These are phyloP conservation scores for Creolimax fragrantissima DNA, from an alignment of 78 protist species.

Conservation along the genomic window DNA sequence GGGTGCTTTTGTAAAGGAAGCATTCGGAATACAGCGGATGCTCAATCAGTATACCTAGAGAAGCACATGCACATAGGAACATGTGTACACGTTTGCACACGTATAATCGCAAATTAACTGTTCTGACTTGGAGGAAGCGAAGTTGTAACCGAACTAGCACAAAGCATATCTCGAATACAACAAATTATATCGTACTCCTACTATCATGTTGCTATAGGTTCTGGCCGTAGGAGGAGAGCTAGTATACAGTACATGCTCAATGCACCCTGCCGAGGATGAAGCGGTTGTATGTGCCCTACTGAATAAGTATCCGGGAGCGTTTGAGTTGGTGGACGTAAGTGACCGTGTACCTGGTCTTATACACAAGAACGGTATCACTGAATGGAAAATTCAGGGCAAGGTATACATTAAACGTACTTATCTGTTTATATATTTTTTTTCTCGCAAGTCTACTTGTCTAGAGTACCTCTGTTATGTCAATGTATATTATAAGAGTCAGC, in stretches of 20 bases:
- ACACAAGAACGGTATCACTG: conserved; percentile 53
- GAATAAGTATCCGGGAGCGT: conserved; percentile 21
- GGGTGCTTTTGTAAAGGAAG: too few relatives aligned
- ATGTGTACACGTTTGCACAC: not conserved
- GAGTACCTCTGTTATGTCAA: too few relatives aligned
- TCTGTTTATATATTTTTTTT: too few relatives aligned
- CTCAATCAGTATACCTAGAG: not conserved
- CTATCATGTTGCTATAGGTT: conserved; percentile 44
- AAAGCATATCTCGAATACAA: too few relatives aligned
- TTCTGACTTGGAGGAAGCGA: too few relatives aligned
- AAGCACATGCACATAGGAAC: not conserved
- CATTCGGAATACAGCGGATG: too few relatives aligned
- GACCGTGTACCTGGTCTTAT: conserved; percentile 44
- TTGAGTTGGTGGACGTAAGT: conserved; percentile 63
- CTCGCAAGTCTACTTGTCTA: too few relatives aligned
- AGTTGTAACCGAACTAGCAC: too few relatives aligned
- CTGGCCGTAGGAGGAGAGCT: conserved; percentile 79
- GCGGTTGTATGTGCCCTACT: conserved; percentile 86
- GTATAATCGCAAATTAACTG: not conserved
- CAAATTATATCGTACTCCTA: too few relatives aligned
- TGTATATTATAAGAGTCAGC: too few relatives aligned
- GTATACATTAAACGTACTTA: not conserved
- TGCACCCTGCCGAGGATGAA: conserved; percentile 96
- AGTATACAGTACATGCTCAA: conserved; percentile 96
- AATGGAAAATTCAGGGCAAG: conserved; percentile 51